Conservation (phyloP, 805 yeast genomes). For the Candida tibetensis region DNA sequence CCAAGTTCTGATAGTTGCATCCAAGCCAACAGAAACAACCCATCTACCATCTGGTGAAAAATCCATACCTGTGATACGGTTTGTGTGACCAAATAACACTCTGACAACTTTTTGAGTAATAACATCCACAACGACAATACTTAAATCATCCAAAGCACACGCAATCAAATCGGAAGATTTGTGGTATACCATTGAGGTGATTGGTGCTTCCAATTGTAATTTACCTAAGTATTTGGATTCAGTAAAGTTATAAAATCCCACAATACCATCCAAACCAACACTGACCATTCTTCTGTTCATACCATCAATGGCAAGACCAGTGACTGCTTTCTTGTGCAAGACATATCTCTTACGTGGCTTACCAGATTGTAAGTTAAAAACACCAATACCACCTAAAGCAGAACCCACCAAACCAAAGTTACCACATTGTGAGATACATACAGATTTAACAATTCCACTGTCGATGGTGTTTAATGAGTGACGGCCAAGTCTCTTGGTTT, state of each 20-base stretch:
- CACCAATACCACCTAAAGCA: slow-evolving; percentile 77
- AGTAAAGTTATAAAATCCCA: slow-evolving; percentile 84
- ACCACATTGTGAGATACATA: slow-evolving; percentile 87
- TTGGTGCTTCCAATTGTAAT: slow-evolving; percentile 69
- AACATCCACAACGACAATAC: slow-evolving; percentile 79
- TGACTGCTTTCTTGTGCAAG: slow-evolving; percentile 73
- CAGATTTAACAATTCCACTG: slow-evolving; percentile 68
- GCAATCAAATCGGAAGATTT: slow-evolving; percentile 82
- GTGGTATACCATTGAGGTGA: slow-evolving; percentile 75
- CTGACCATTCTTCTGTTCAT: slow-evolving; percentile 87
- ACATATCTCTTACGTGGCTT: slow-evolving; percentile 64
- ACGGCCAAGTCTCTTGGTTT: slow-evolving; percentile 75
- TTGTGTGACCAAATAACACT: slow-evolving; percentile 84
- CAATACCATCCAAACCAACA: slow-evolving; percentile 82
- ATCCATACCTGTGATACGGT: slow-evolving; percentile 82
- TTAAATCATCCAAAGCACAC: slow-evolving; percentile 78
- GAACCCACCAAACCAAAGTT: slow-evolving; percentile 94
- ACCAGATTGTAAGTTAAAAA: slow-evolving; percentile 93
- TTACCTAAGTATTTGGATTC: slow-evolving; percentile 65
- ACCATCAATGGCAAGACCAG: slow-evolving; percentile 87
- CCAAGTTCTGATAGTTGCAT: slow-evolving; percentile 91
- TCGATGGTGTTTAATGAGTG: slow-evolving; percentile 73
- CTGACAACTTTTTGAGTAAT: slow-evolving; percentile 81
- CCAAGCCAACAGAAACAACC: slow-evolving; percentile 81
- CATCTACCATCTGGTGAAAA: slow-evolving; percentile 96